phyloP scores from a whole-genome alignment of 2,329 filamentous ascomycete species.

The Calycina marina region DNA sequence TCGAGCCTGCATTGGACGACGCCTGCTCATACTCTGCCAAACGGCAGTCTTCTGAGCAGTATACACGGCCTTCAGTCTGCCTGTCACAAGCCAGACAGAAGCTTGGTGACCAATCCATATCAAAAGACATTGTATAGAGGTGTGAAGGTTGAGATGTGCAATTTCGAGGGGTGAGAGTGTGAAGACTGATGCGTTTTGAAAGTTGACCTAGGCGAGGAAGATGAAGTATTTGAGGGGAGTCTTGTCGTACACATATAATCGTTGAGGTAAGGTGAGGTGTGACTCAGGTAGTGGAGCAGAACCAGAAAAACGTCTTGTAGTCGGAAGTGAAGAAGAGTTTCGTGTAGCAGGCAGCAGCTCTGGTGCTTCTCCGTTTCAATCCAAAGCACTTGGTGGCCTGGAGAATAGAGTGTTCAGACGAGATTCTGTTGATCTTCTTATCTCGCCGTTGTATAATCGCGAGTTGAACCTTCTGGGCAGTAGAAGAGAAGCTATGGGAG shows the following conservation, averaged over 20 bases:
- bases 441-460: no score
- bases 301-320: no score
- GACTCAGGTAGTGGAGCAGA: conserved; percentile 21
- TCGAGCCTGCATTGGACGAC: conserved; percentile 37
- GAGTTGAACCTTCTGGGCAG: no score
- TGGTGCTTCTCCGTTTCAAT: no score
- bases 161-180: conserved; percentile 1
- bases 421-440: no score
- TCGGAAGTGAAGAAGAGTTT: no score
- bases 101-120: conserved; percentile 60
- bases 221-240: conserved; percentile 6
- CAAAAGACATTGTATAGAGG: conserved; percentile 18
- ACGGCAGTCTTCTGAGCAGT: conserved; percentile 86
- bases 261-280: conserved; percentile 16
- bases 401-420: no score
- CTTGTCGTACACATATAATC: conserved; percentile 13
- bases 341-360: no score
- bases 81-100: conserved; percentile 92
- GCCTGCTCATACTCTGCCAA: conserved; percentile 75
- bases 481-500: no score
- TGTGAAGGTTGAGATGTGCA: conserved; percentile 4
- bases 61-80: conserved; percentile 67
- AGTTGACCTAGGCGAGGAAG: conserved; percentile 4
- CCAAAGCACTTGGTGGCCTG: no score
- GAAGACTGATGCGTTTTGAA: conserved; percentile 5